Percentiles rank a stretch among this genome's conserved stretches.
These are phyloP conservation scores for Lasiosphaeris hirsuta DNA, from an alignment of 495 filamentous ascomycete species.

Conservation along the genomic window DNA sequence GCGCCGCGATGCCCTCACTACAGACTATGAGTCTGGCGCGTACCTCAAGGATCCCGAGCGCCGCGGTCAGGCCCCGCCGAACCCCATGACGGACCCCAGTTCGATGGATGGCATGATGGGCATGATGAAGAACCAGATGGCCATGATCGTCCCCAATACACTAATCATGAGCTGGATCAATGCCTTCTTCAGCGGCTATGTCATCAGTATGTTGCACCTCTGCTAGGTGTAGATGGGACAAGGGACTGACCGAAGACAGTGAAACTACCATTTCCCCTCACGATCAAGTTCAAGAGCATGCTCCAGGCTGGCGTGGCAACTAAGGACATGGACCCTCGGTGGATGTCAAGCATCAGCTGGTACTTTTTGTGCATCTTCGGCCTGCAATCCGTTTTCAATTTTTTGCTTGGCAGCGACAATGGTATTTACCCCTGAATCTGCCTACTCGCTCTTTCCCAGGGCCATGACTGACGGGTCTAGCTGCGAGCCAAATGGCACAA, in stretches of 20 bases:
- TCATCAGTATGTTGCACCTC: constrained; percentile 68
- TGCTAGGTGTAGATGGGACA: too few relatives aligned
- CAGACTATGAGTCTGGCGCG: constrained; percentile 74
- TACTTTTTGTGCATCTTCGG: constrained; percentile 98
- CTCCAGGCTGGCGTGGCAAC: constrained; percentile 94
- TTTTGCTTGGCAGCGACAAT: constrained; percentile 92
- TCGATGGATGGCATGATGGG: constrained; percentile 99
- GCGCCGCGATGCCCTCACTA: constrained; percentile 75
- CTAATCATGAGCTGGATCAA: constrained; percentile 99
- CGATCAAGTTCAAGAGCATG: constrained; percentile 99
- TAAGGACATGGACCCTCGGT: constrained; percentile 90
- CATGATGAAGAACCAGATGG: constrained; percentile 99
- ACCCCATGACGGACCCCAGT: constrained; percentile 95
- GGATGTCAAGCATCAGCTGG: constrained; percentile 98
- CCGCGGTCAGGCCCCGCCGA: constrained; percentile 81
- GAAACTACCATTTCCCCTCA: constrained; percentile 97
- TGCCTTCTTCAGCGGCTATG: constrained; percentile 95
- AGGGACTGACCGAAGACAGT: constrained; percentile 50
- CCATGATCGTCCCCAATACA: constrained; percentile 98
- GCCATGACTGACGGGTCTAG: constrained; percentile 39
- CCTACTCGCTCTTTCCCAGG: constrained; percentile 5
- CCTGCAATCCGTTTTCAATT: constrained; percentile 95
- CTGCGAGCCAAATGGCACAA: constrained; percentile 89
- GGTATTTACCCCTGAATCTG: constrained; percentile 44
- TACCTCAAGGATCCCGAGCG: constrained; percentile 87